Percentiles rank a stretch among this genome's conserved stretches.
These are phyloP conservation scores for Podospora bellae-mahoneyi DNA, from an alignment of 495 filamentous ascomycete species.

Conservation along the genomic window DNA sequence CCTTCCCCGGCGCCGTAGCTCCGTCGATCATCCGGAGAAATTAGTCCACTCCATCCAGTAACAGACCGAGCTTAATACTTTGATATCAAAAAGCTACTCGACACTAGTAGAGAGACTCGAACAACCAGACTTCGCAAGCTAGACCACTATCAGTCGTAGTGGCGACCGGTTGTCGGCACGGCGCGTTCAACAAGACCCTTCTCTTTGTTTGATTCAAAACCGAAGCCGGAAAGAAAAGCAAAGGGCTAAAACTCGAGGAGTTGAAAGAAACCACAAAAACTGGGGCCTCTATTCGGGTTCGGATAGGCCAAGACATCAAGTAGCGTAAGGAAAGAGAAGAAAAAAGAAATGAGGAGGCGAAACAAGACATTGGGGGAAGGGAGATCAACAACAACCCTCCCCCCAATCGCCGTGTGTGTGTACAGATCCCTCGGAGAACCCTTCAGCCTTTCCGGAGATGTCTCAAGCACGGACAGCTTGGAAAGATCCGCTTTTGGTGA, in stretches of 20 bases:
- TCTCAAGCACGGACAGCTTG: neutral
- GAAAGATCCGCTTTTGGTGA: no score
- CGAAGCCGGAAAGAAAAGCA: neutral
- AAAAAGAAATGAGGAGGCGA: neutral
- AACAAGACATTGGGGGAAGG: slow-evolving; percentile 7
- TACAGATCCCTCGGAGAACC: slow-evolving; percentile 2
- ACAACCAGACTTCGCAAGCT: neutral
- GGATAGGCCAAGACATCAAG: neutral
- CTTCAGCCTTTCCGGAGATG: slow-evolving; percentile 3
- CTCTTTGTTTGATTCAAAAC: neutral
- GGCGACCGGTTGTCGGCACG: slow-evolving; percentile 1
- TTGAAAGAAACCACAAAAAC: neutral
- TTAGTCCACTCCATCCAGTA: neutral
- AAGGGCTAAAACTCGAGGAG: neutral
- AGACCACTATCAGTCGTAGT: neutral
- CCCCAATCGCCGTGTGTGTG: neutral
- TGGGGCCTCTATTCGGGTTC: neutral
- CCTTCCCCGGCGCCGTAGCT: neutral
- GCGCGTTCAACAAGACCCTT: neutral
- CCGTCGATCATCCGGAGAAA: slow-evolving; percentile 7
- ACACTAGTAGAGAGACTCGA: neutral
- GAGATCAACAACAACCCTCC: neutral
- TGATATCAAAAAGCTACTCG: no score
- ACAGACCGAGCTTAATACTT: neutral
- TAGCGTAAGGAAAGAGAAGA: neutral